phyloP scores from a whole-genome alignment of 1,139 yeast species.

The Trichomonascaceae sp. region DNA sequence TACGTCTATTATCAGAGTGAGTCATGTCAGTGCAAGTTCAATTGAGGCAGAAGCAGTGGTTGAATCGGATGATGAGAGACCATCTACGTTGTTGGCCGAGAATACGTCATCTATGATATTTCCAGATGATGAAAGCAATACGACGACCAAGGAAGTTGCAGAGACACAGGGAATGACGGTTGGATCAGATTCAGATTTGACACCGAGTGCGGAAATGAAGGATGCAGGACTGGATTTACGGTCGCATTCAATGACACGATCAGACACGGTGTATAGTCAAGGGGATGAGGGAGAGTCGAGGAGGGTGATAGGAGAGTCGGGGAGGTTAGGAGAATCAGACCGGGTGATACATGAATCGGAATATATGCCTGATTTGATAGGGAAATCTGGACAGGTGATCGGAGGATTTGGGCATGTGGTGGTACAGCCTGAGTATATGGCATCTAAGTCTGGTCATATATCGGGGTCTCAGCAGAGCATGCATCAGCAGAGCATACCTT shows the following conservation, averaged over 20 bases:
- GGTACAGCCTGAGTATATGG: too few species aligned
- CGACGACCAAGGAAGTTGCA: background rate
- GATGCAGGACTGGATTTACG: background rate
- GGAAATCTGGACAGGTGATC: too few species aligned
- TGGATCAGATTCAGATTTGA: background rate
- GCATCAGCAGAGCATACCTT: too few species aligned
- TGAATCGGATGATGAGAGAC: conserved; percentile 5
- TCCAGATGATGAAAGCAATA: background rate
- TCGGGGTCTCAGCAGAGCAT: too few species aligned
- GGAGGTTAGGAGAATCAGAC: too few species aligned
- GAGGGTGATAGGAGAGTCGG: too few species aligned
- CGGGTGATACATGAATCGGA: too few species aligned
- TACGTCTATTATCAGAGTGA: conserved; percentile 8
- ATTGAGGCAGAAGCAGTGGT: conserved; percentile 4
- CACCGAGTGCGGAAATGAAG: background rate
- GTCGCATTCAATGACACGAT: background rate
- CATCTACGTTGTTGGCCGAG: conserved; percentile 19
- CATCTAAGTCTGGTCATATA: too few species aligned
- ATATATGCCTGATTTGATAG: too few species aligned
- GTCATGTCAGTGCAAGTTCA: conserved; percentile 4
- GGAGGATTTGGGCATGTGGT: too few species aligned
- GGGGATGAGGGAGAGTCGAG: too few species aligned
- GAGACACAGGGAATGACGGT: background rate
- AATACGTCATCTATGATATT: conserved; percentile 8
- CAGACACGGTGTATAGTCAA: background rate